Evolutionary conservation across 345 rosid genomes (phyloP).

Genomic region (Euclidium syriacum): DNA sequence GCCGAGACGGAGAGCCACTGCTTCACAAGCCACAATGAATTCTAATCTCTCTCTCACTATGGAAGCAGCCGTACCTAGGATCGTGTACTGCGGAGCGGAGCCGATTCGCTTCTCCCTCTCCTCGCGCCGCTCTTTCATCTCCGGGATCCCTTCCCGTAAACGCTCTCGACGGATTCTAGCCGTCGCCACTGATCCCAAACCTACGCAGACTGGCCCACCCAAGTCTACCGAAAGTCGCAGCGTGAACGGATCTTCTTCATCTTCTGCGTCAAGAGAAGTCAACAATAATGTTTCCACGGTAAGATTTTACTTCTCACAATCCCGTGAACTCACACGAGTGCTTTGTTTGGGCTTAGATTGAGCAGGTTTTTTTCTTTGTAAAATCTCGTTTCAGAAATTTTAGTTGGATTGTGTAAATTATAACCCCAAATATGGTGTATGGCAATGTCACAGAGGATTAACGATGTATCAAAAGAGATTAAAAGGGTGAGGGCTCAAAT

Average conservation of each 20-base stretch:
- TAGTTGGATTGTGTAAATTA: background rate
- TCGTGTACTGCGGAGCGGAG: slow-evolving; percentile 49
- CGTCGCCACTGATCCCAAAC: slow-evolving; percentile 73
- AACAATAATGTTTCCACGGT: slow-evolving; percentile 68
- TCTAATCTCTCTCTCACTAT: slow-evolving; percentile 20
- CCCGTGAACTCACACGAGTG: background rate
- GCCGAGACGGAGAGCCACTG: background rate
- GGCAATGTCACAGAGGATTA: slow-evolving; percentile 54
- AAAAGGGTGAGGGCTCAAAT: slow-evolving; percentile 87
- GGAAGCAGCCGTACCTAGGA: slow-evolving; percentile 55
- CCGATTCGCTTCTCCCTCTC: slow-evolving; percentile 36
- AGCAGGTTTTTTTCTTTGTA: background rate
- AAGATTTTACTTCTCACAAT: background rate
- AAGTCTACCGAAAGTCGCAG: slow-evolving; percentile 20
- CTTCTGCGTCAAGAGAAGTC: slow-evolving; percentile 36
- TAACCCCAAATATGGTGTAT: background rate
- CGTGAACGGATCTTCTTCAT: slow-evolving; percentile 41
- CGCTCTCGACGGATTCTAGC: slow-evolving; percentile 46
- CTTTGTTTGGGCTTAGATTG: too few species aligned
- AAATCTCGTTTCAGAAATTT: background rate
- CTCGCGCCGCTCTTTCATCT: slow-evolving; percentile 18
- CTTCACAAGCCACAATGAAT: slow-evolving; percentile 5
- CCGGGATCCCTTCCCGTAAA: slow-evolving; percentile 29
- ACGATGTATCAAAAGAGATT: slow-evolving; percentile 83
- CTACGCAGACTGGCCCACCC: slow-evolving; percentile 37